Base-by-base conservation (phyloP, 352 stramenopile genomes). In the Bremia lactucae region DNA sequence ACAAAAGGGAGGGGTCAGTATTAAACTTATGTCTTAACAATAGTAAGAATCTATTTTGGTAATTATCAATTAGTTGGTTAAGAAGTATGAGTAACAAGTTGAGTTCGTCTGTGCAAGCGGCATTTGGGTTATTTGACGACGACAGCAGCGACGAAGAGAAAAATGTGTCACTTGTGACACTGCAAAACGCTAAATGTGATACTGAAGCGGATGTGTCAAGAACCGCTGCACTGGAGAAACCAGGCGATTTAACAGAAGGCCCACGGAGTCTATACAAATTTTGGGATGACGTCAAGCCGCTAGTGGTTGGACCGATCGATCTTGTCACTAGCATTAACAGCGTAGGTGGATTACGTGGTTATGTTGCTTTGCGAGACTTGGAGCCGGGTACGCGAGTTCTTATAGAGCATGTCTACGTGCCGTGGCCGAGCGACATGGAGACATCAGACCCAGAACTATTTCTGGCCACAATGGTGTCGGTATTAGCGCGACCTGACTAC, bases 341-440 rank as follows among this genome's bases (percentile, higher is more conserved):
- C 28, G 55, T 88, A 7, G 87, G 90, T 18, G 88, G 88, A 26
- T 75, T 69, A n/a, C 61, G 90, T 15, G 90, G 87, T 13, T 97
- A 96, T 36, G 71, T 96, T 19, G 90, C 90, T 1, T 63, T 55
- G 4, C 46, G 55, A 29, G 66, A 94, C 36, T 49, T 97, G 14
- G 53, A 72, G 31, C 71, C 88, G 3, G 91, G 91, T 35, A 97
- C 88, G 44, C 71, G 87, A 25, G 61, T 97, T 24, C 61, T 97
- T 4, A 65, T 95, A 20, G 90, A 97, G 59, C 69, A 89, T 25
- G 72, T 93, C 11, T 88, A 87, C 31, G 66, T 95, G 36, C 67
- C 78, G n/a, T 97, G 91, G 91, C 82, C 83, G 2, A 62, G 68
- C 8, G 72, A 93, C 45, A 71, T 96, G 25, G 65, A 92, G 36